Conservation (phyloP, 345 rosid genomes). For the Mangifera indica region DNA sequence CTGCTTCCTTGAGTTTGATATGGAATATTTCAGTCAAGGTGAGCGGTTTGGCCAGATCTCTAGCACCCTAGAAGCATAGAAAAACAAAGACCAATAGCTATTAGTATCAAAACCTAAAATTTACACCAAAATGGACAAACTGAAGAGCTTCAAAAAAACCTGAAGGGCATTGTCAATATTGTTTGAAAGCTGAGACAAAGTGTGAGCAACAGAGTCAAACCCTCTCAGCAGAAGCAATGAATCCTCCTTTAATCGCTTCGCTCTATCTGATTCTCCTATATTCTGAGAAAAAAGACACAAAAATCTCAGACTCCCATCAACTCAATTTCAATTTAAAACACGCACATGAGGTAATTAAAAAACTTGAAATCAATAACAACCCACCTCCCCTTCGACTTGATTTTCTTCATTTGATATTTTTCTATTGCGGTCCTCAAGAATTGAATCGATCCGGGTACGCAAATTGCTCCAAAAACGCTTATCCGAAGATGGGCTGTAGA, state of each 20-base stretch:
- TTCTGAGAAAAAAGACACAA: slow-evolving; percentile 9
- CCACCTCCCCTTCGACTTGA: slow-evolving; percentile 15
- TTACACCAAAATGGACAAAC: not conserved
- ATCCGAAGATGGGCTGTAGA: slow-evolving; percentile 44
- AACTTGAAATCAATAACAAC: slow-evolving; percentile 3
- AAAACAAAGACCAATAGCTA: not conserved
- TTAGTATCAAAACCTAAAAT: not conserved
- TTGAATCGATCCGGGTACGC: slow-evolving; percentile 35
- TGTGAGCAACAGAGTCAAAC: slow-evolving; percentile 77
- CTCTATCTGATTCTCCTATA: slow-evolving; percentile 35
- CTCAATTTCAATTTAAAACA: not conserved
- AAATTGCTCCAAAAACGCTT: slow-evolving; percentile 57
- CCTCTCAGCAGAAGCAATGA: slow-evolving; percentile 81
- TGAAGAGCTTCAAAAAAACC: slow-evolving; percentile 34
- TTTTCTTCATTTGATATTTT: slow-evolving; percentile 13
- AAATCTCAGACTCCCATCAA: not conserved
- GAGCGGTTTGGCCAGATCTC: slow-evolving; percentile 77
- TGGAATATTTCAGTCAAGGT: slow-evolving; percentile 70
- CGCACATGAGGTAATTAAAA: not conserved
- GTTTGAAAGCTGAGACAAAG: slow-evolving; percentile 74
- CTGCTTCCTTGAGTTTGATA: slow-evolving; percentile 36
- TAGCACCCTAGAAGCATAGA: slow-evolving; percentile 57
- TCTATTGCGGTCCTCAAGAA: slow-evolving; percentile 35
- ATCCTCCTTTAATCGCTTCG: slow-evolving; percentile 67
- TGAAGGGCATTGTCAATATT: slow-evolving; percentile 86